Base-by-base conservation (phyloP, 2,329 filamentous ascomycete genomes). In the Dissoconium aciculare region DNA sequence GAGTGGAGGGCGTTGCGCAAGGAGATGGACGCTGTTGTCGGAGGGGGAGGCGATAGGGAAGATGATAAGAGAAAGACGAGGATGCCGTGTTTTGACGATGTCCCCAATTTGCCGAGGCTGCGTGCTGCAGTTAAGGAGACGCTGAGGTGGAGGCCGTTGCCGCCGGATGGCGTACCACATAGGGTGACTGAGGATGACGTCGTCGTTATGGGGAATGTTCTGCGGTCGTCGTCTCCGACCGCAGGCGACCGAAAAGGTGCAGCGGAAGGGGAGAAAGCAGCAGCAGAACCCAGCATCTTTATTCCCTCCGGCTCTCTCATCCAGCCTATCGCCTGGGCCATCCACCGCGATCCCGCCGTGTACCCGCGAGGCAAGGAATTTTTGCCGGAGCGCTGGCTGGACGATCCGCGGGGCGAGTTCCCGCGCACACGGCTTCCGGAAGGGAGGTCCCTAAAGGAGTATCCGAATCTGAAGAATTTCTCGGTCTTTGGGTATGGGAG, bases 401-500 rank as follows among this genome's bases (percentile, higher is more conserved):
- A 66, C 17, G n/a, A n/a, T n/a, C n/a, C n/a, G n/a, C n/a, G n/a
- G n/a, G n/a, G n/a, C n/a, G n/a, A n/a, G n/a, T n/a, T n/a, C 55
- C 63, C 1, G 52, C 53, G 9, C 69, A 57, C 47, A 23, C 19
- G 19, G 65, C 65, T n/a, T 66, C 62, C 1, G 70, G 60, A 42
- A 59, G 58, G 39, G 64, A 64, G n/a, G 38, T 64, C 66, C 2
- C 56, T 67, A 9, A 62, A 57, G 2, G 52, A 60, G 23, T 66
- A 55, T 33, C 67, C 66, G 3, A 68, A 62, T 32, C 59, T 69
- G 34, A 63, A 66, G 36, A 66, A 66, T 43, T 59, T 62, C 46
- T 59, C 59, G 5, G 61, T 64, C 17, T 71, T 71, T 34, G 67
- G 67, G 11, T 69, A 66, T 49, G 67, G 67, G 2, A 57, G 66